Base-by-base conservation (phyloP, 2,329 filamentous ascomycete species). In the Penicillium sp. region DNA sequence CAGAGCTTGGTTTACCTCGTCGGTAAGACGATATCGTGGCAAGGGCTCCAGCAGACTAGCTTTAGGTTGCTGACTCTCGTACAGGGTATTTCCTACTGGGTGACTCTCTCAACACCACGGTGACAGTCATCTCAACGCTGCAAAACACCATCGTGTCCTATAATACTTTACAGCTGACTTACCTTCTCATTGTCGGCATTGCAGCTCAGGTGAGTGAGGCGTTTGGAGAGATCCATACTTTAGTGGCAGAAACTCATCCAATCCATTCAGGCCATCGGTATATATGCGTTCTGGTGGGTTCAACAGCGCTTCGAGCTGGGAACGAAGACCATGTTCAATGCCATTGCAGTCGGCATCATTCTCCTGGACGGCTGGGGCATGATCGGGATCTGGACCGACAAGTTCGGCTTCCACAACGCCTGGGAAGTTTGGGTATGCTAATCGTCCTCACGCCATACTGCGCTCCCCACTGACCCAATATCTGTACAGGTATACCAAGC, bases 261-360 rank as follows among this genome's bases (percentile, higher is more conserved):
- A 4, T 25, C 7, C 30, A 20, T 29, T 10, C 14, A 67, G 62
- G 64, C 59, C 0, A 62, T 78, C 1, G 81, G 82, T 0, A 84
- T 85, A 36, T 79, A 75, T 35, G 58, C 60, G 4, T 84, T 83
- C 54, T 85, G 79, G 77, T 67, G 65, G 36, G 66, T 81, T 8
- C 82, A 86, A 57, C 75, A 77, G 46, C 70, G 70, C n/a, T 81
- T 73, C 56, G 60, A 71, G 2, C 68, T 85, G 3, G 71, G 72
- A 29, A 82, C 80, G 1, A 85, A 85, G 60, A 77, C 75, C 11
- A 85, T 86, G 81, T 84, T 86, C 68, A 81, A 82, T 54, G 67
- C 71, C 7, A 73, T 84, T 40, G 80, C 80, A 48, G 61, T 83
- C 2, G 73, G 69, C 23, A 84, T 84, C 46, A 71, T 84, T 10